Evolutionary conservation across 306 rosid species (phyloP), one percentile per base, ranked within the genome.

Genomic region (Quercus glauca): DNA sequence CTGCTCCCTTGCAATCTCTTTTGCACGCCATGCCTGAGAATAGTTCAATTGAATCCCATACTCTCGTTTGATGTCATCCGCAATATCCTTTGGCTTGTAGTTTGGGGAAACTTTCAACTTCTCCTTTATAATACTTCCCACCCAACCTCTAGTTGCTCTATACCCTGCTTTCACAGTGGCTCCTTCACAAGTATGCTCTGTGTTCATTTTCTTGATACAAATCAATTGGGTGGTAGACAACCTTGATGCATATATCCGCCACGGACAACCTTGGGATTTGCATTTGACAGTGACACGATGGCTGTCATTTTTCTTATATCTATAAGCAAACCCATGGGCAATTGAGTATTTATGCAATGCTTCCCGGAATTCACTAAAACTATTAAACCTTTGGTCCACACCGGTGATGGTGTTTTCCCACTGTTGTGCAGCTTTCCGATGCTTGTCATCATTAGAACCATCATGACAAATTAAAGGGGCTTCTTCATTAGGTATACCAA

Each of bases 11-110:
- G 98, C 99, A 80, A 95, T 91, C 89, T 93, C 98, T 86, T 95
- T 95, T 6, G 98, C 99, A 55, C 97, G 98, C 97, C 97, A 93
- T 69, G 99, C 99, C 91, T 95, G 98, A 67, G 99, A 95, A 84
- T 95, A 95, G 71, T 92, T 95, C 83, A 95, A 85, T 71, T 92
- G 97, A 78, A 95, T 90, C 72, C 99, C 99, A 74, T 92, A 95
- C 73, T 95, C 99, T 49, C 98, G 90, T 78, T 92, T 86, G 83
- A 95, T 93, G 85, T 92, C 98, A 60, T 90, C 90, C 18, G 97
- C 99, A 18, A 95, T 95, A 85, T 90, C 98, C 93, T 92, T 95
- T 56, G 99, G 99, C 88, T 87, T 95, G 89, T 95, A 95, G 84
- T 89, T 92, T 57, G 97, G 98, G 69, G 96, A 91, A 75, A 87